A percentile compares a stretch with the other conserved stretches of the same genome.
These are phyloP conservation scores for Cerrena zonata DNA, from an alignment of 1,284 basidiomycete species.

Conservation along the genomic window DNA sequence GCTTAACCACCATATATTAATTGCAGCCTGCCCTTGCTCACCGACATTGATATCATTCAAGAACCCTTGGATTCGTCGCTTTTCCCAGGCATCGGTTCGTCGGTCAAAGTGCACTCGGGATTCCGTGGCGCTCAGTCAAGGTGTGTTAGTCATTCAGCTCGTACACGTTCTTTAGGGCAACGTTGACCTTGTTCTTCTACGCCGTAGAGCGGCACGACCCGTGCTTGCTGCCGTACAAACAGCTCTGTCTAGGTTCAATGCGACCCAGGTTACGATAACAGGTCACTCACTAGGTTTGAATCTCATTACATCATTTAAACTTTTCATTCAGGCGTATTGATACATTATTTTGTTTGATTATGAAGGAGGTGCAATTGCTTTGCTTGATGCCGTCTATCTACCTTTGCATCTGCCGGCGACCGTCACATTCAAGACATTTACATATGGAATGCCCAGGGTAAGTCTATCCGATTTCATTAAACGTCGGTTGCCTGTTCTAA, in stretches of 20 bases:
- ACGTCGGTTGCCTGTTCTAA: background rate
- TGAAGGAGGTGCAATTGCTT: slow-evolving; percentile 39
- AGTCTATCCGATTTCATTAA: background rate
- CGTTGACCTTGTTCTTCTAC: background rate
- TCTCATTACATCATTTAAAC: background rate
- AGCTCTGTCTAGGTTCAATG: slow-evolving; percentile 24
- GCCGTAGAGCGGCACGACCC: slow-evolving; percentile 27
- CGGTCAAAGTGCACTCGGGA: slow-evolving; percentile 50
- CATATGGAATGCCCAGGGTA: slow-evolving; percentile 51
- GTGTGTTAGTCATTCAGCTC: slow-evolving; percentile 31
- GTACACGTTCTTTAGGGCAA: background rate
- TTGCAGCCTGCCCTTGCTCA: slow-evolving; percentile 25
- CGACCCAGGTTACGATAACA: slow-evolving; percentile 29
- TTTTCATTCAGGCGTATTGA: no score
- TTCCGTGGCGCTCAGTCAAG: slow-evolving; percentile 48
- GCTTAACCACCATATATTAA: background rate
- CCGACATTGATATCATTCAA: slow-evolving; percentile 28
- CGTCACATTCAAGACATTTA: slow-evolving; percentile 35
- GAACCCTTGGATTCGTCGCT: slow-evolving; percentile 28
- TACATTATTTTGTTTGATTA: no score
- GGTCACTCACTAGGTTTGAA: slow-evolving; percentile 40
- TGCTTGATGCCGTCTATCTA: slow-evolving; percentile 45
- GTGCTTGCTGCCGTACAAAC: slow-evolving; percentile 34
- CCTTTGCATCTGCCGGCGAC: slow-evolving; percentile 38
- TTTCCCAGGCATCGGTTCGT: slow-evolving; percentile 50